Evolutionary conservation across 2,329 filamentous ascomycete genomes (phyloP), one percentile per base, ranked within the genome.

Genomic region (Microcyclospora tardicrescens): DNA sequence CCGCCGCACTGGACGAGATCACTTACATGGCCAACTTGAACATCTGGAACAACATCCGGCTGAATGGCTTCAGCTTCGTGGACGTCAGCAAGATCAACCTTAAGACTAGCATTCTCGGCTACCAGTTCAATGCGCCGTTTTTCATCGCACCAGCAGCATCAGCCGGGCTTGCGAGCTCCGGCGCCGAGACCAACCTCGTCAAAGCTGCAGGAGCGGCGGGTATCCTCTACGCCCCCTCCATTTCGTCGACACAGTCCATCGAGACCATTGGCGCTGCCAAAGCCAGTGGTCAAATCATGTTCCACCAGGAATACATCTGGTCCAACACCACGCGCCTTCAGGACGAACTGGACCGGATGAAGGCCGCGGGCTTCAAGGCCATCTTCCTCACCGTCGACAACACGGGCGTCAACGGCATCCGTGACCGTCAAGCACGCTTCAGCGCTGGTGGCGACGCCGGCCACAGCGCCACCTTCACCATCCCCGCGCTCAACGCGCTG

Each of bases 61-160:
- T 53, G 28, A 54, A 53, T 35, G 50, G 49, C 29, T 53, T 52
- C 40, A 48, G 39, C 34, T 52, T 54, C 33, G 34, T 35, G 11
- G 47, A 54, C 30, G 47, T 50, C 4, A 49, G 48, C 2, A 42
- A 49, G 16, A 28, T 45, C 36, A 48, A 51, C 30, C 41, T 48
- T 16, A 50, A 46, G 19, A 94, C 86, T 16, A 93, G 80, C 2
- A 95, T 96, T 84, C 79, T 96, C 10, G 87, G 86, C 47, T 77
- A 80, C 29, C 83, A 81, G 54, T 76, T 77, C 43, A 74, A 79
- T 45, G 79, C 87, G 36, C 89, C 89, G 16, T 91, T 94, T 65
- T 96, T 95, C 64, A 80, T 95, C 27, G 93, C 89, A 1, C 89
- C 89, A 32, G 95, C 89, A 6, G 89, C 89, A 0, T 73, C 95